These are phyloP conservation scores for Rhizoctonia solani DNA, from an alignment of 1,284 basidiomycete genomes.

Conservation along the genomic window DNA sequence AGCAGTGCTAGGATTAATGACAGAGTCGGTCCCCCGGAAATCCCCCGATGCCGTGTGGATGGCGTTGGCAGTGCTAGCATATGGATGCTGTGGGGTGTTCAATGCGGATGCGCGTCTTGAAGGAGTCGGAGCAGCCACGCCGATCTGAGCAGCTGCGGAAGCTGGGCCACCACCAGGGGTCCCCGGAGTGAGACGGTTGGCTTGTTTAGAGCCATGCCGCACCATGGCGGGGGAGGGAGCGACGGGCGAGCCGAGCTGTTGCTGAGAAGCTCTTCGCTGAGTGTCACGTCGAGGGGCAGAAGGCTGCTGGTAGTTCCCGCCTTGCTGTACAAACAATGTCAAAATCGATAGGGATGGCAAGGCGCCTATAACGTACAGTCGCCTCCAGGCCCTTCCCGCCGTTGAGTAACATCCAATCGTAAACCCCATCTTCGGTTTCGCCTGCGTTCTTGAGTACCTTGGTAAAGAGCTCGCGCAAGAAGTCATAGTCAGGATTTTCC, in stretches of 20 bases:
- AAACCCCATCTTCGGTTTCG: slow-evolving; percentile 85
- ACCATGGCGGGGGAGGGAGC: slow-evolving; percentile 75
- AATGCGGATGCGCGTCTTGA: slow-evolving; percentile 27
- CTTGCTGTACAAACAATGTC: slow-evolving; percentile 17
- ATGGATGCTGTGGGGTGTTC: slow-evolving; percentile 49
- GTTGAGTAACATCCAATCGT: slow-evolving; percentile 90
- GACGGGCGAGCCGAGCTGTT: slow-evolving; percentile 41
- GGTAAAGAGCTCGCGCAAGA: slow-evolving; percentile 86
- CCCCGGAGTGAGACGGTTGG: slow-evolving; percentile 42
- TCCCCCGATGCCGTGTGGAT: slow-evolving; percentile 69
- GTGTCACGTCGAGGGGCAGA: slow-evolving; percentile 34
- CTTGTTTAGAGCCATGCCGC: slow-evolving; percentile 67
- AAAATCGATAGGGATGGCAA: neutral
- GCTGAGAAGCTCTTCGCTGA: slow-evolving; percentile 31
- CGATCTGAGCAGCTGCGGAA: slow-evolving; percentile 72
- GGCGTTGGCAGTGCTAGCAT: slow-evolving; percentile 48
- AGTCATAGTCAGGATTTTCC: slow-evolving; percentile 96
- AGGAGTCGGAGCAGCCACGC: slow-evolving; percentile 60
- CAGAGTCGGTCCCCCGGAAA: slow-evolving; percentile 42
- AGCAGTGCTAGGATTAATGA: slow-evolving; percentile 28
- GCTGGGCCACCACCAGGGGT: slow-evolving; percentile 60
- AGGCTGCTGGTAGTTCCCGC: slow-evolving; percentile 45
- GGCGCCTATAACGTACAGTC: slow-evolving; percentile 59
- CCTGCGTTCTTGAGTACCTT: slow-evolving; percentile 89
- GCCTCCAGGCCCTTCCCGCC: slow-evolving; percentile 95